Conservation (phyloP, 305 asterid species). For the Striga hermonthica region DNA sequence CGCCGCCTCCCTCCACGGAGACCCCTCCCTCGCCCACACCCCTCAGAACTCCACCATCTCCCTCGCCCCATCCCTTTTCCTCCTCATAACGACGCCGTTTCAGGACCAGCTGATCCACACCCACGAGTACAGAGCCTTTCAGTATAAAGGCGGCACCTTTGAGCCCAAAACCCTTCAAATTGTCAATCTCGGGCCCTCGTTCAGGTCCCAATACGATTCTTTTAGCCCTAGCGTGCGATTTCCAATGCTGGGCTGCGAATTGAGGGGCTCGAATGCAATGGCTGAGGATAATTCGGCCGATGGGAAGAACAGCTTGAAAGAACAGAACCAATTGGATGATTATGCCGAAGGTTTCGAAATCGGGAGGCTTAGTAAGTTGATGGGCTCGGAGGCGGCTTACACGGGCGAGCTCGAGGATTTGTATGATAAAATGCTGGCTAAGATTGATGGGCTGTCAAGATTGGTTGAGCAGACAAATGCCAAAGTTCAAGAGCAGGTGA, state of each 20-base stretch:
- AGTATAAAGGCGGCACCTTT: slow-evolving; percentile 42
- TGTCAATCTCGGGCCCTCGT: slow-evolving; percentile 77
- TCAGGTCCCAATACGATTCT: slow-evolving; percentile 68
- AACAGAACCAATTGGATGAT: slow-evolving; percentile 59
- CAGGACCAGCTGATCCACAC: slow-evolving; percentile 79
- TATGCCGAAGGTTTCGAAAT: slow-evolving; percentile 65
- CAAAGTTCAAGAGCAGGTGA: slow-evolving; percentile 64
- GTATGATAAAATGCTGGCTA: slow-evolving; percentile 74
- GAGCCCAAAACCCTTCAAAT: slow-evolving; percentile 59
- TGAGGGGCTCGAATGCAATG: slow-evolving; percentile 54
- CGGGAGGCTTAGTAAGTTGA: slow-evolving; percentile 53
- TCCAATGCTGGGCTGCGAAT: slow-evolving; percentile 56
- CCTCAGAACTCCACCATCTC: slow-evolving; percentile 48
- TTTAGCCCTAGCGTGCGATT: slow-evolving; percentile 64
- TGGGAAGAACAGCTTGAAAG: slow-evolving; percentile 35
- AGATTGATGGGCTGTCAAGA: slow-evolving; percentile 60
- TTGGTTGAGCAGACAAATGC: slow-evolving; percentile 63
- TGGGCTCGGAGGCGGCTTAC: slow-evolving; percentile 57
- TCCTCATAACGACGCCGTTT: slow-evolving; percentile 72
- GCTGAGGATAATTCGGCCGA: slow-evolving; percentile 49
- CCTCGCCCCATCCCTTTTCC: slow-evolving; percentile 60
- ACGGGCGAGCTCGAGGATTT: slow-evolving; percentile 67
- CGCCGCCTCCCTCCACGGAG: slow-evolving; percentile 40
- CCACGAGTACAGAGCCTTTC: slow-evolving; percentile 78
- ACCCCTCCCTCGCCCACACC: slow-evolving; percentile 39